Percentiles rank a stretch among this genome's conserved stretches.
Evolutionary conservation across 352 stramenopile species (phyloP).

Genomic region (Globisporangium alternatum): DNA sequence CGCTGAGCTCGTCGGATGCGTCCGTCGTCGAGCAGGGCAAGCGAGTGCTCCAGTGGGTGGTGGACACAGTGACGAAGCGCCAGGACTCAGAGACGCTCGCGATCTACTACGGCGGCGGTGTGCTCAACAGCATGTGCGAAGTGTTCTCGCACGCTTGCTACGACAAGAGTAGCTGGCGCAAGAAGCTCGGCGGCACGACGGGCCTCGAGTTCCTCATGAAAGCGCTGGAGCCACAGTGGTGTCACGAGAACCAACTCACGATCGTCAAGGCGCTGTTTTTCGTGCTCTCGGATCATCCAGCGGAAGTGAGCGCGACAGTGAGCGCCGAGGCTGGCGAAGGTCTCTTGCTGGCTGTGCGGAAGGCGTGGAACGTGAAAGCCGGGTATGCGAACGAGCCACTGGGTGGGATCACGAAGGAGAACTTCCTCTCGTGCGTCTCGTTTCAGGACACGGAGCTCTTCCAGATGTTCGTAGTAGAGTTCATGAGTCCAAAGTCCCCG

Average conservation of each 20-base stretch:
- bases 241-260: conserved; percentile 82
- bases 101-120: conserved; percentile 52
- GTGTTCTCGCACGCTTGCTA: conserved; percentile 85
- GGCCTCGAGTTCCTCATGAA: conserved; percentile 71
- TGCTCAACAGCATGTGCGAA: conserved; percentile 79
- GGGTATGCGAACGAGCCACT: conserved; percentile 34
- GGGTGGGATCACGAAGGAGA: conserved; percentile 44
- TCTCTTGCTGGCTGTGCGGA: conserved; percentile 54
- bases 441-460: conserved; percentile 87
- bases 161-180: conserved; percentile 81
- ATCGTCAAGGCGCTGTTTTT: conserved; percentile 87
- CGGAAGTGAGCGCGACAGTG: conserved; percentile 80
- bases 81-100: conserved; percentile 36
- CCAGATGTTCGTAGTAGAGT: conserved; percentile 86
- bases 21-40: conserved; percentile 59
- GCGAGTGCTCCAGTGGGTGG: conserved; percentile 42
- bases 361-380: conserved; percentile 45
- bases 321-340: conserved; percentile 66
- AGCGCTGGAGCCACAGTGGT: conserved; percentile 65
- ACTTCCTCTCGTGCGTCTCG: conserved; percentile 65
- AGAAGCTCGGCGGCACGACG: conserved; percentile 76
- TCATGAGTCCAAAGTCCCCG: conserved; percentile 72
- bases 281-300: conserved; percentile 81
- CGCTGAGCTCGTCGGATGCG: conserved; percentile 59
- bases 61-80: conserved; percentile 40